Base-by-base conservation (phyloP, 169 alveolate genomes). In the Plasmodium blacklocki region DNA sequence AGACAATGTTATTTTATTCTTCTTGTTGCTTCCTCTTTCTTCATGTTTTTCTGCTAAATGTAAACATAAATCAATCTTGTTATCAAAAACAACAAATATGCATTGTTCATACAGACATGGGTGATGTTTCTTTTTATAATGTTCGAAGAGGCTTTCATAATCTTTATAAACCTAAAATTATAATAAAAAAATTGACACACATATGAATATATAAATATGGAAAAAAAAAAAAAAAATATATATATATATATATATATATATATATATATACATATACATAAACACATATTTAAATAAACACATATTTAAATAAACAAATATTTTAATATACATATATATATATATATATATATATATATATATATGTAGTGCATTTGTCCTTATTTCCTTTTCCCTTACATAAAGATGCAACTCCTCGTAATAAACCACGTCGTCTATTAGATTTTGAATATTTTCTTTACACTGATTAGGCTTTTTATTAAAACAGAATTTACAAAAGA, bases 51-150 rank as follows among this genome's bases (percentile, higher is more conserved):
- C 87, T 3, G 95, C 95, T 54, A 86, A 67, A 63, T 93, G 95
- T 54, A 88, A 56, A 12, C 93, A 72, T 50, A 93, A 58, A 58
- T 93, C 95, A 1, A 93, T 87, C 32, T 80, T 93, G 47, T 93
- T 93, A 50, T 93, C 95, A 45, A 88, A 93, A 6, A 93, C 95
- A 54, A 93, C 93, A 75, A 93, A 93, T 66, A 93, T 76, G 32
- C 95, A 93, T 52, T 93, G 88, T 47, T 93, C 95, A 62, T 93
- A 90, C 15, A 89, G 72, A 50, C 95, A 93, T 1, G 95, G 95
- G 73, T 64, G 88, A 15, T 93, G 95, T 23, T 72, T 88, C 54
- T 64, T 74, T 54, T 73, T 93, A 80, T 93, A 93, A 73, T 93
- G 95, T n/a, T 73, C 88, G 11, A 76, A 88, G 23, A 93, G 62